Evolutionary conservation across 1,284 basidiomycete genomes (phyloP), one percentile per base, ranked within the genome.

Genomic region (Tetrapyrgos nigripes): DNA sequence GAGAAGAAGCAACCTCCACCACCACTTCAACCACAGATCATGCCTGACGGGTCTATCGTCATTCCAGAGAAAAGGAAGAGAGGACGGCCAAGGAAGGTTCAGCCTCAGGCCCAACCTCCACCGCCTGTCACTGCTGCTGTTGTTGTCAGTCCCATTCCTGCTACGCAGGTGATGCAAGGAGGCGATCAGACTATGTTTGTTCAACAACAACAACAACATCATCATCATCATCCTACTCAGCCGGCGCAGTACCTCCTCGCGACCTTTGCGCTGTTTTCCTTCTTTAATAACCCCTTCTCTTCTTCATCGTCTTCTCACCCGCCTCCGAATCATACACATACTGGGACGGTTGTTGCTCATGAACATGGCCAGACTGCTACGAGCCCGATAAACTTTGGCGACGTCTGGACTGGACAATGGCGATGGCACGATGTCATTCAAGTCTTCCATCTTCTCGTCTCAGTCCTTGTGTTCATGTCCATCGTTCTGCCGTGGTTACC

Each of bases 61-160:
- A 76, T 81, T 1, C 83, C 85, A 0, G 90, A 91, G 76, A 93
- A 92, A 76, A 81, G 91, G 63, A 93, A 93, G 76, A 81, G 91
- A n/a, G 91, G 91, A 4, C 76, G 91, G 27, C 91, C 91, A 35
- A 78, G 85, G 61, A 88, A 88, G 72, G 73, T 79, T 49, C 47
- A 50, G 24, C n/a, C n/a, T n/a, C n/a, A n/a, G n/a, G n/a, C n/a
- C n/a, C n/a, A n/a, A n/a, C n/a, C n/a, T n/a, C n/a, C n/a, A n/a
- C 55, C 60, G 4, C 50, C 55, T 26, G 51, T 55, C 6, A 19
- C 55, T 37, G 35, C 60, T 31, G 33, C 53, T 26, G 31, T 53
- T 14, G 50, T 64, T 13, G 57, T 57, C 54, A 60, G 64, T 27
- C 44, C 57, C 19, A 40, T 61, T 14, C 55, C 61, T 43, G 53